These are phyloP conservation scores for Tricholomella constricta DNA, from an alignment of 768 basidiomycete species.

Conservation along the genomic window DNA sequence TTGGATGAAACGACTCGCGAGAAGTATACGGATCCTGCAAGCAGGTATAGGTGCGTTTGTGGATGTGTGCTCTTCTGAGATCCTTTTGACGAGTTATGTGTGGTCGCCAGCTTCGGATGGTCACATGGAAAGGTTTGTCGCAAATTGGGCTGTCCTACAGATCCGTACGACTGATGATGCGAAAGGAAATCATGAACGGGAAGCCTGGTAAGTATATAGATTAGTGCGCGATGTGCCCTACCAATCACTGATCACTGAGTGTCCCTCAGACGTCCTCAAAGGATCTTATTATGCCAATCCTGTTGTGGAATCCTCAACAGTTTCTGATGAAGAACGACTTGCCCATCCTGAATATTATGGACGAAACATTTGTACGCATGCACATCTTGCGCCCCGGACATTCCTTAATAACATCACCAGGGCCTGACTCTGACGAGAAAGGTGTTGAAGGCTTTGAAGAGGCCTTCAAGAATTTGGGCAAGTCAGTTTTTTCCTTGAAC, in stretches of 20 bases:
- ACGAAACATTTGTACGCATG: constrained; percentile 76
- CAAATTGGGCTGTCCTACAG: background rate
- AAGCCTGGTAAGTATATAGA: constrained; percentile 56
- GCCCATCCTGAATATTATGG: constrained; percentile 85
- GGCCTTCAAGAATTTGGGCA: constrained; percentile 86
- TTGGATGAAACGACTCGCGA: constrained; percentile 70
- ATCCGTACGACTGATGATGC: background rate
- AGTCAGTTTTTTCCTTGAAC: constrained; percentile 36
- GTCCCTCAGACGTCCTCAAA: constrained; percentile 69
- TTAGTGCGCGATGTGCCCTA: background rate
- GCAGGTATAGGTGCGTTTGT: constrained; percentile 68
- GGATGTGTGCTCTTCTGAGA: background rate
- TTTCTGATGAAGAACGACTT: constrained; percentile 52
- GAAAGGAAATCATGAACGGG: constrained; percentile 94
- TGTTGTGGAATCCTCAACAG: constrained; percentile 63
- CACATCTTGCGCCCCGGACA: background rate
- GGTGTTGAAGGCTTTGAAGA: constrained; percentile 77
- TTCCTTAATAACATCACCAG: constrained; percentile 32
- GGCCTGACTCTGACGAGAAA: constrained; percentile 61
- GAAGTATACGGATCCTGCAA: constrained; percentile 69
- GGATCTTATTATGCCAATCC: constrained; percentile 96
- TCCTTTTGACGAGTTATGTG: background rate
- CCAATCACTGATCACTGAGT: background rate
- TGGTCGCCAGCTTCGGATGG: constrained; percentile 82
- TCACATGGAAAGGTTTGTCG: constrained; percentile 82